phyloP scores from a whole-genome alignment of 2,329 filamentous ascomycete genomes.

The Fonsecaea erecta region DNA sequence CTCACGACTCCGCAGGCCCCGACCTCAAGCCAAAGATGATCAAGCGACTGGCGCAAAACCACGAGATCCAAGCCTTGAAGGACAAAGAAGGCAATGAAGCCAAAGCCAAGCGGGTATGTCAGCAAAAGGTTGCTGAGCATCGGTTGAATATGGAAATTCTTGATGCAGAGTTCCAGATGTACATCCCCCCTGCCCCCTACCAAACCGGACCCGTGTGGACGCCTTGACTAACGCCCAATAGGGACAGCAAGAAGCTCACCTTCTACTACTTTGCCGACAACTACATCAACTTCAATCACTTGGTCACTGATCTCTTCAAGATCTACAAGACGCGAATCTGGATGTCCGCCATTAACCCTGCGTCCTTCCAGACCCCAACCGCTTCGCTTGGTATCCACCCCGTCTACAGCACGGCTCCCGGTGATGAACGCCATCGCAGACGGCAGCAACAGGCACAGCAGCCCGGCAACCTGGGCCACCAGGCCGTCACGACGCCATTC shows the following conservation, averaged over 20 bases:
- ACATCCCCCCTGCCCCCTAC: no score
- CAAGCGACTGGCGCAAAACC: conserved; percentile 87
- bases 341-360: conserved; percentile 99
- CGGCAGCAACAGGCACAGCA: conserved; percentile 39
- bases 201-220: not conserved
- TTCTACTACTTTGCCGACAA: conserved; percentile 99
- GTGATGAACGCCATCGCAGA: conserved; percentile 31
- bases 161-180: conserved; percentile 98
- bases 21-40: conserved; percentile 96
- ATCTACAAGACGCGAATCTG: conserved; percentile 99
- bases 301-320: conserved; percentile 97
- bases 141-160: conserved; percentile 97
- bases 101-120: conserved; percentile 94
- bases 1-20: conserved; percentile 70
- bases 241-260: conserved; percentile 98
- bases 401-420: conserved; percentile 29
- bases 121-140: conserved; percentile 95
- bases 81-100: conserved; percentile 98
- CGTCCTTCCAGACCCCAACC: conserved; percentile 83
- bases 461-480: conserved; percentile 16
- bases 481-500: conserved; percentile 32
- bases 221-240: conserved; percentile 46
- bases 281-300: conserved; percentile 96
- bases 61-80: conserved; percentile 84
- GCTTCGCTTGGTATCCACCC: conserved; percentile 67